Conservation (phyloP, 2,329 filamentous ascomycete genomes). For the Colletotrichum liaoningense region DNA sequence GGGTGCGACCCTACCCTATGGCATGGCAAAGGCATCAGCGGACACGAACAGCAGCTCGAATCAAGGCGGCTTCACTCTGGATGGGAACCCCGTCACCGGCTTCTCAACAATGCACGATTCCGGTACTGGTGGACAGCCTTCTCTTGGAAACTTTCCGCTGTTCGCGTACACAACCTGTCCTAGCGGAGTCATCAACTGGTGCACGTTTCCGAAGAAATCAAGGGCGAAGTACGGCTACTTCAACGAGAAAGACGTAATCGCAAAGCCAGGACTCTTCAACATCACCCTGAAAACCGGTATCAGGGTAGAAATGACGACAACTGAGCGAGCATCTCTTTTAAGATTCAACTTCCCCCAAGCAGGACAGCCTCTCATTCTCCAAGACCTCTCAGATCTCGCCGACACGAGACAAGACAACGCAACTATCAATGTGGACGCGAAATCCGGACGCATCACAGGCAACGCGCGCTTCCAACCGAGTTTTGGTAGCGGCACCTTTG, state of each 20-base stretch:
- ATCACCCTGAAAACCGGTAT: conserved; percentile 69
- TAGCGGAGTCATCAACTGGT: conserved; percentile 70
- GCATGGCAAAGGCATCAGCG: conserved; percentile 68
- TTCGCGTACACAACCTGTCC: conserved; percentile 75
- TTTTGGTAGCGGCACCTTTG: conserved; percentile 72
- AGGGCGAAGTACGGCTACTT: conserved; percentile 56
- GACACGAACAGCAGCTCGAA: conserved; percentile 65
- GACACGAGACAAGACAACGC: conserved; percentile 69
- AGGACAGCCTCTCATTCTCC: conserved; percentile 68
- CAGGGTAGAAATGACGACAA: conserved; percentile 74
- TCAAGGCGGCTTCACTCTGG: conserved; percentile 68
- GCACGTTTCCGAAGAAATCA: conserved; percentile 65
- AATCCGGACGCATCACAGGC: conserved; percentile 72
- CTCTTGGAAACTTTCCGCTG: conserved; percentile 78
- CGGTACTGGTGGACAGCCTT: conserved; percentile 68
- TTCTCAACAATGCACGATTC: conserved; percentile 71
- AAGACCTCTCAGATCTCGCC: conserved; percentile 74
- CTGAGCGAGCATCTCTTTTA: conserved; percentile 75
- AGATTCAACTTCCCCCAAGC: conserved; percentile 69
- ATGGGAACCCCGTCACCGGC: conserved; percentile 61
- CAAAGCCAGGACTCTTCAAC: conserved; percentile 74
- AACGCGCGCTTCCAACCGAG: conserved; percentile 71
- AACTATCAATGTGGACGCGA: conserved; percentile 63
- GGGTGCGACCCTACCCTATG: conserved; percentile 56
- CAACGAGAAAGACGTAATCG: conserved; percentile 61